These are phyloP conservation scores for Naganishia randhawae DNA, from an alignment of 768 basidiomycete species.

Conservation along the genomic window DNA sequence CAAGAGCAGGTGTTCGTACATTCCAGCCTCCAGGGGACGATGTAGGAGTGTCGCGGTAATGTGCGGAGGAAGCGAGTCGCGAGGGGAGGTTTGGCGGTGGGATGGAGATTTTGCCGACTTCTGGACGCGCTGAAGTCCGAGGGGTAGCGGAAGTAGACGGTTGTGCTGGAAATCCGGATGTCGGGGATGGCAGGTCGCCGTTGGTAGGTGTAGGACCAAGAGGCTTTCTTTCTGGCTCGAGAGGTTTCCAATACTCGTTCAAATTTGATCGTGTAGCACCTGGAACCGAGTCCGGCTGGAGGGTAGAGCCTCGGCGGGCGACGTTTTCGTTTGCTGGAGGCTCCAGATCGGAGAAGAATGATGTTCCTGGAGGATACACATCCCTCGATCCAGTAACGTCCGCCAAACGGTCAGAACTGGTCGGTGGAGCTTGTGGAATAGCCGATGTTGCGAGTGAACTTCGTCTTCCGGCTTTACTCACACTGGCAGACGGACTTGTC, in stretches of 20 bases:
- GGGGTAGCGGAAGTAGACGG: neutral
- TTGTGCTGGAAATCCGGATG: neutral
- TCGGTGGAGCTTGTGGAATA: neutral
- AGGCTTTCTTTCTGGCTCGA: constrained; percentile 3
- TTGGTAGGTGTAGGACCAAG: neutral
- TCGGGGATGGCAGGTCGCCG: neutral
- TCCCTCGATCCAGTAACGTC: neutral
- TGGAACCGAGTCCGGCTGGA: neutral
- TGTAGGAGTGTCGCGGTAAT: neutral
- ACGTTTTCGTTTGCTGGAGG: neutral
- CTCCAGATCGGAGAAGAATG: neutral
- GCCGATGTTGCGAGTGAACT: constrained; percentile 10
- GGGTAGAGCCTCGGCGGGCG: neutral
- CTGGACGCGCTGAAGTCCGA: neutral
- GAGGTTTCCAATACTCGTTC: constrained; percentile 10
- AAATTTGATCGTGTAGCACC: neutral
- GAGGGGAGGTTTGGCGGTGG: constrained; percentile 11
- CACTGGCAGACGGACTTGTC: neutral
- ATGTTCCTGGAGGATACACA: constrained; percentile 3
- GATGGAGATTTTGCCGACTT: constrained; percentile 11
- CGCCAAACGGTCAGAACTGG: constrained; percentile 5
- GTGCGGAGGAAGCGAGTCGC: neutral
- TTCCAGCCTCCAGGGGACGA: neutral
- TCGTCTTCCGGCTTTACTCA: neutral
- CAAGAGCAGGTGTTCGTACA: neutral